A percentile compares a stretch with the other conserved stretches of the same genome.
Evolutionary conservation across 768 basidiomycete species (phyloP).

Genomic region (Termitomyces sp.): DNA sequence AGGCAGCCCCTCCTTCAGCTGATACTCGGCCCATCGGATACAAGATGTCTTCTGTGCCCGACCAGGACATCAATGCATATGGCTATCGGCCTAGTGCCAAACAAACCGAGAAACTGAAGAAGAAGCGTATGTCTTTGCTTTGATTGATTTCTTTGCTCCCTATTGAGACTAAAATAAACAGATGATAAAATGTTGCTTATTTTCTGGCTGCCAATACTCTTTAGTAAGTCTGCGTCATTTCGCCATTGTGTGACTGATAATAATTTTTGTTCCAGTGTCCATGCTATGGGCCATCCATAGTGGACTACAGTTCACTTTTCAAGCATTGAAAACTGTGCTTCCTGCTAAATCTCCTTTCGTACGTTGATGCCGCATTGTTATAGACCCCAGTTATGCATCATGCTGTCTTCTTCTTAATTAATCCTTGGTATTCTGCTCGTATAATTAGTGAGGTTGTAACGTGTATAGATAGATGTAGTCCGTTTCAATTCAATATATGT

Average conservation of each 20-base stretch:
- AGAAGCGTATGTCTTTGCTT: constrained; percentile 55
- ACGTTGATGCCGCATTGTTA: constrained; percentile 21
- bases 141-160: neutral
- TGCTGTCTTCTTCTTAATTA: neutral
- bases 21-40: constrained; percentile 41
- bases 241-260: neutral
- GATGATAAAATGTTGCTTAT: constrained; percentile 81
- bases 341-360: constrained; percentile 39
- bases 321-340: constrained; percentile 41
- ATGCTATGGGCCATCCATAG: constrained; percentile 57
- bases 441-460: constrained; percentile 6
- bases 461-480: constrained; percentile 5
- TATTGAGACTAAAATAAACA: constrained; percentile 24
- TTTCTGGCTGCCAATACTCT: constrained; percentile 84
- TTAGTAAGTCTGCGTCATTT: constrained; percentile 46
- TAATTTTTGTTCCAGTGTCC: constrained; percentile 38
- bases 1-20: constrained; percentile 13
- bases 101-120: constrained; percentile 42
- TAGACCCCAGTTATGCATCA: constrained; percentile 2
- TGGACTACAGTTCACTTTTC: constrained; percentile 46
- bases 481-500: neutral
- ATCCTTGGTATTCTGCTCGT: constrained; percentile 1
- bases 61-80: constrained; percentile 66
- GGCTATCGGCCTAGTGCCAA: constrained; percentile 53
- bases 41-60: constrained; percentile 45